Conservation (phyloP, 441 rosid species). For the Heliophila coronopifolia region DNA sequence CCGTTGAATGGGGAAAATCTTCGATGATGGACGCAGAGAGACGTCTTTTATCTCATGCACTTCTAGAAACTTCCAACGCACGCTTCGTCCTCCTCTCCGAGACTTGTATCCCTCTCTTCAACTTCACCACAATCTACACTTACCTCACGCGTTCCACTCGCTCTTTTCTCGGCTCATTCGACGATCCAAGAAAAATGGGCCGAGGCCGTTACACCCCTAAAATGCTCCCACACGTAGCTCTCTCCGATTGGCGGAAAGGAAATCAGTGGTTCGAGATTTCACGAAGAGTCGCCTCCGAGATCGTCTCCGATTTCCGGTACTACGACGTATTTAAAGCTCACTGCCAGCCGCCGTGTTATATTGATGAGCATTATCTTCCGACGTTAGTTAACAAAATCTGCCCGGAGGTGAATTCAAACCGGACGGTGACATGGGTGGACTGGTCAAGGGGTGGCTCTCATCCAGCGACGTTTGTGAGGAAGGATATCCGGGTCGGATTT, state of each 20-base stretch:
- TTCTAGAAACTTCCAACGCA: slow-evolving; percentile 29
- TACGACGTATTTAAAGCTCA: slow-evolving; percentile 23
- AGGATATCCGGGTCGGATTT: slow-evolving; percentile 28
- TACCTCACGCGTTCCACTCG: slow-evolving; percentile 31
- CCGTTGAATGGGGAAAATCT: slow-evolving; percentile 37
- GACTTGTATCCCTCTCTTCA: slow-evolving; percentile 40
- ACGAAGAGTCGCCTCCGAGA: slow-evolving; percentile 27
- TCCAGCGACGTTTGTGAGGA: slow-evolving; percentile 33
- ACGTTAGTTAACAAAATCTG: slow-evolving; percentile 30
- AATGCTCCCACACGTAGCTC: slow-evolving; percentile 33
- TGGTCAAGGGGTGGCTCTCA: slow-evolving; percentile 40
- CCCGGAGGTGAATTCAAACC: slow-evolving; percentile 29
- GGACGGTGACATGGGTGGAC: slow-evolving; percentile 43
- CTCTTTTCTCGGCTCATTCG: slow-evolving; percentile 32
- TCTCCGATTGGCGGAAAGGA: slow-evolving; percentile 41
- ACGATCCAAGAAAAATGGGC: slow-evolving; percentile 32
- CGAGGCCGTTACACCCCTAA: slow-evolving; percentile 36
- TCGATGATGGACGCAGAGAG: slow-evolving; percentile 43
- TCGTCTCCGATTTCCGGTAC: slow-evolving; percentile 32
- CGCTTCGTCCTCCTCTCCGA: slow-evolving; percentile 42
- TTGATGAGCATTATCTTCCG: slow-evolving; percentile 43
- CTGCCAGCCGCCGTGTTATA: slow-evolving; percentile 37
- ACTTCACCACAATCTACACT: slow-evolving; percentile 33
- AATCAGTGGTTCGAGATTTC: slow-evolving; percentile 41
- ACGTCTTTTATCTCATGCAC: slow-evolving; percentile 38